phyloP scores from a whole-genome alignment of 2,329 filamentous ascomycete species.

The Clarireedia homoeocarpa region DNA sequence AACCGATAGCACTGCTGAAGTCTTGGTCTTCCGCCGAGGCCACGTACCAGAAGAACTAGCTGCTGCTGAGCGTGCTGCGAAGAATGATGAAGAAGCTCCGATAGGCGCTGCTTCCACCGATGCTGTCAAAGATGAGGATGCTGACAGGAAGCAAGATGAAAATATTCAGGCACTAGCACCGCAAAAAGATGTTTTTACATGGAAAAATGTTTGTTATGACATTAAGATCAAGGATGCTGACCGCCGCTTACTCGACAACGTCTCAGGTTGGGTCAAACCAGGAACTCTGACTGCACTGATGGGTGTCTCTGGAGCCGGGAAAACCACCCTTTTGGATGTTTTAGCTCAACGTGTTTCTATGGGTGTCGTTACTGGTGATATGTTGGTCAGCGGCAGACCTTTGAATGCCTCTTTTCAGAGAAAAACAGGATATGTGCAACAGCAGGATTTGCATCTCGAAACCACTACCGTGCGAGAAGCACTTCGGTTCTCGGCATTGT shows the following conservation, averaged over 20 bases:
- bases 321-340: slow-evolving; percentile 78
- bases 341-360: slow-evolving; percentile 75
- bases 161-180: slow-evolving; percentile 25
- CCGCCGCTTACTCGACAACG: slow-evolving; percentile 53
- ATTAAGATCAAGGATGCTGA: slow-evolving; percentile 53
- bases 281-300: slow-evolving; percentile 63
- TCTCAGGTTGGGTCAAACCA: slow-evolving; percentile 68
- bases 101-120: background rate
- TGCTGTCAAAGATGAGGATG: slow-evolving; percentile 1
- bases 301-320: slow-evolving; percentile 72
- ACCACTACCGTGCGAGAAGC: slow-evolving; percentile 85
- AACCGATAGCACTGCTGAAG: slow-evolving; percentile 69
- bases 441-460: slow-evolving; percentile 82
- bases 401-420: slow-evolving; percentile 65
- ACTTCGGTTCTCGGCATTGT: slow-evolving; percentile 71
- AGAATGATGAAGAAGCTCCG: slow-evolving; percentile 35
- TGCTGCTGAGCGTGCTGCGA: slow-evolving; percentile 19
- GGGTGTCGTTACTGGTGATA: slow-evolving; percentile 82
- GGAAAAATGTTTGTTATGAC: slow-evolving; percentile 55
- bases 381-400: slow-evolving; percentile 35
- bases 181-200: slow-evolving; percentile 18
- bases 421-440: slow-evolving; percentile 87
- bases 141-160: slow-evolving; percentile 18
- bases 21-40: slow-evolving; percentile 66
- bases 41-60: slow-evolving; percentile 28